phyloP scores from a whole-genome alignment of 352 stramenopile genomes.

The Phytophthora lateralis region DNA sequence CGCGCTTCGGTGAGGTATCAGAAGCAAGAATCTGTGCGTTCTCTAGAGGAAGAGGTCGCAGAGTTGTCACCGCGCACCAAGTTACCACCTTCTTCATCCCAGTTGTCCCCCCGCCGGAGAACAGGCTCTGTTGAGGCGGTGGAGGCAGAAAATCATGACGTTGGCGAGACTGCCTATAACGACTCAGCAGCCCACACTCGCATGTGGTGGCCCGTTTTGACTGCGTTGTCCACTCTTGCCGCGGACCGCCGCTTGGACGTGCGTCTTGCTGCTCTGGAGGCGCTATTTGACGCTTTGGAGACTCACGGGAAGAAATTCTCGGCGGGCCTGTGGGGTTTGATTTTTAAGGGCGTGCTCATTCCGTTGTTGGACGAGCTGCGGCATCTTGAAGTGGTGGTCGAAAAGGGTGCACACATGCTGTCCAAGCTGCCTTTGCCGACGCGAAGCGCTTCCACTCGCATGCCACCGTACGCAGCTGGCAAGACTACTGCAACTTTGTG shows the following conservation, averaged over 20 bases:
- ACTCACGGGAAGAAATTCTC: constrained; percentile 77
- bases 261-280: constrained; percentile 69
- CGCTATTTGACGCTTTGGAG: constrained; percentile 78
- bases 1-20: constrained; percentile 58
- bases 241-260: constrained; percentile 92
- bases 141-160: constrained; percentile 14
- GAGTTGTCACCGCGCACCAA: constrained; percentile 44
- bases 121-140: constrained; percentile 35
- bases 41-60: constrained; percentile 64
- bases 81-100: constrained; percentile 11
- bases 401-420: constrained; percentile 41
- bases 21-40: constrained; percentile 65
- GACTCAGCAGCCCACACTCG: constrained; percentile 73
- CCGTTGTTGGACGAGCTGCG: constrained; percentile 81
- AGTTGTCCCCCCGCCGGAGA: constrained; percentile 38
- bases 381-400: constrained; percentile 67
- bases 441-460: constrained; percentile 23
- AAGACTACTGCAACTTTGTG: constrained; percentile 74
- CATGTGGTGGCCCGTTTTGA: constrained; percentile 96
- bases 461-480: constrained; percentile 41
- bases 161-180: constrained; percentile 51
- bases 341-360: constrained; percentile 89
- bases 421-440: constrained; percentile 49
- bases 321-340: constrained; percentile 72
- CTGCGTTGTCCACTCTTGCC: constrained; percentile 94